Evolutionary conservation across 192 early-diverging fungal genomes (phyloP).

Genomic region (Umbelopsis sp.): DNA sequence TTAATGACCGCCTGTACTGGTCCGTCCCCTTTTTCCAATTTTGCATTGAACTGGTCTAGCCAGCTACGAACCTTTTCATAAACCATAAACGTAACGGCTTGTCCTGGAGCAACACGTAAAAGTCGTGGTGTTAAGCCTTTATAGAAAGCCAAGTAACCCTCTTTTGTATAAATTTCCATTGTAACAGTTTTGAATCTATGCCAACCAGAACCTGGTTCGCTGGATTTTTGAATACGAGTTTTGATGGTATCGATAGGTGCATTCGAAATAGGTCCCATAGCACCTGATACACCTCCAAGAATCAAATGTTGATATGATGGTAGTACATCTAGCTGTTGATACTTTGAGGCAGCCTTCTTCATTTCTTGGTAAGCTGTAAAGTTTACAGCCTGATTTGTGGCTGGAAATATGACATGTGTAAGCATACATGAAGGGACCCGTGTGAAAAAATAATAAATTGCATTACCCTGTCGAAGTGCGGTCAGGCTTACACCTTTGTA

Average conservation of each 20-base stretch:
- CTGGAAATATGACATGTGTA: slow-evolving; percentile 33
- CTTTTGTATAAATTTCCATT: slow-evolving; percentile 74
- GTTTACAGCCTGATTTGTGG: slow-evolving; percentile 97
- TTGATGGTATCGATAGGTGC: slow-evolving; percentile 98
- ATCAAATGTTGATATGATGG: slow-evolving; percentile 89
- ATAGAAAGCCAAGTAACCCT: slow-evolving; percentile 93
- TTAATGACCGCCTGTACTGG: not conserved
- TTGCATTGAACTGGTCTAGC: slow-evolving; percentile 48
- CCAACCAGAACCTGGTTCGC: slow-evolving; percentile 71
- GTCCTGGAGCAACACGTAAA: slow-evolving; percentile 92
- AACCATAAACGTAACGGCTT: slow-evolving; percentile 95
- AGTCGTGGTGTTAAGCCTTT: slow-evolving; percentile 91
- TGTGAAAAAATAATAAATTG: not conserved
- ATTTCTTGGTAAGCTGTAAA: slow-evolving; percentile 96
- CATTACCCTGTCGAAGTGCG: slow-evolving; percentile 81
- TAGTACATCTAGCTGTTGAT: slow-evolving; percentile 69
- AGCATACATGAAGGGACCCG: not conserved
- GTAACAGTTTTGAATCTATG: slow-evolving; percentile 77
- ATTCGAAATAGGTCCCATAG: slow-evolving; percentile 92
- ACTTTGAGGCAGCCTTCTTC: slow-evolving; percentile 69
- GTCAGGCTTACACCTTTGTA: slow-evolving; percentile 95
- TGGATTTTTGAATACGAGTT: slow-evolving; percentile 92
- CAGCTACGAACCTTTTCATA: slow-evolving; percentile 81
- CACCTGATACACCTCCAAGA: slow-evolving; percentile 87
- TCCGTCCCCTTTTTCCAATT: slow-evolving; percentile 21